Evolutionary conservation across 169 alveolate species (phyloP), one percentile per base, ranked within the genome.

Genomic region (Eimeria maxima): DNA sequence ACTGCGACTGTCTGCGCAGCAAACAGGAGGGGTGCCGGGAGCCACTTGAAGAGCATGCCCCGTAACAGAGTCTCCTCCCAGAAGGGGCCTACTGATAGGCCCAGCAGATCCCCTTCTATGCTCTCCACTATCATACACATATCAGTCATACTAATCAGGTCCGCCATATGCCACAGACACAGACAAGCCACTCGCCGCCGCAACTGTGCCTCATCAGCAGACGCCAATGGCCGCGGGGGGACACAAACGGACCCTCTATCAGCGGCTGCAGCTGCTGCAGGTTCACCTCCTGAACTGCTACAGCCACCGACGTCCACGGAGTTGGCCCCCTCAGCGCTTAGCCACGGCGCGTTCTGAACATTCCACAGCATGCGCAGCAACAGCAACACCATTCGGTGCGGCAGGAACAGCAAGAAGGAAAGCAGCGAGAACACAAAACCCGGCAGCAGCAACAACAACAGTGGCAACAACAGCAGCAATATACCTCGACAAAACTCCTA

Each of bases 281-380:
- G 53, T 38, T 8, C 84, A 27, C 53, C 53, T 38, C 53, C 84
- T 16, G 84, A 13, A 24, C 44, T 73, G 84, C 55, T 29, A 50
- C 55, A 73, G 45, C 55, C 8, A 73, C 53, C 4, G 50, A 73
- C n/a, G 13, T 8, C 84, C 42, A 29, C 14, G 55, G 38, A 45
- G 45, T 29, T 29, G 50, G 42, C 20, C 13, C 27, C 45, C 55
- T 73, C 50, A 16, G 55, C 13, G 27, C 63, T 45, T 27, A 78
- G 89, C 89, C 89, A 78, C 57, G 89, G 89, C 57, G 89, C 89
- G 4, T 20, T 42, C 89, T 78, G 89, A 57, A 38, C 27, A 50
- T 14, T 27, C 76, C 10, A 60, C 38, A 80, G 90, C 73, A 50
- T 50, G n/a, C 22, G 16, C 45, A 84, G 92, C 47, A 84, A 24